Conservation (phyloP, 2,329 filamentous ascomycete species). For the Exophiala sp. region DNA sequence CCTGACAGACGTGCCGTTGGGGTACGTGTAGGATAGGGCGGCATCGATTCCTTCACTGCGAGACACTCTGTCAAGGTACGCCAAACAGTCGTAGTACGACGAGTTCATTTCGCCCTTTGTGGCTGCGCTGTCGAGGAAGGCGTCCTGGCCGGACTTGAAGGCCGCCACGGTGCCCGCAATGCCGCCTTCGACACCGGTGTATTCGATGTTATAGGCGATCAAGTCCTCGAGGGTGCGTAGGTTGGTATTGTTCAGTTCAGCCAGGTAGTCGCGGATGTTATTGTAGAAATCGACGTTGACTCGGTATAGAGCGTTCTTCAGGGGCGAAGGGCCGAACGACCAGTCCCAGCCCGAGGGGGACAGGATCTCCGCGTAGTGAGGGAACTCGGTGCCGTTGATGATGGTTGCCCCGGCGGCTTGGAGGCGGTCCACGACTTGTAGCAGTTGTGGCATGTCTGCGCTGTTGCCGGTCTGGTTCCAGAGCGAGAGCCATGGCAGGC, state of each 20-base stretch:
- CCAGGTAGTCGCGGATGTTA: conserved; percentile 58
- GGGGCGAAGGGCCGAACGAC: conserved; percentile 58
- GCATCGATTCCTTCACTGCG: conserved; percentile 64
- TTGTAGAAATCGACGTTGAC: conserved; percentile 49
- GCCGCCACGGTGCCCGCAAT: conserved; percentile 55
- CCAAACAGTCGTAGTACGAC: conserved; percentile 61
- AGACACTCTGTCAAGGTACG: conserved; percentile 53
- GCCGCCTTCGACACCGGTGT: conserved; percentile 63
- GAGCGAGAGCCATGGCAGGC: conserved; percentile 65
- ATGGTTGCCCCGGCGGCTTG: conserved; percentile 58
- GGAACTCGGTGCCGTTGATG: conserved; percentile 64
- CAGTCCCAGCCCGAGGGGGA: conserved; percentile 65
- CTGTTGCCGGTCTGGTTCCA: conserved; percentile 56
- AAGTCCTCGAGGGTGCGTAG: conserved; percentile 58
- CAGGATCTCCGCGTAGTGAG: conserved; percentile 56
- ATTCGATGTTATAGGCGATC: conserved; percentile 56
- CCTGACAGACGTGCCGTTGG: conserved; percentile 21
- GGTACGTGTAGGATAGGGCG: conserved; percentile 45
- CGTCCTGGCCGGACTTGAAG: conserved; percentile 65
- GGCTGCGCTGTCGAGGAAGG: conserved; percentile 52
- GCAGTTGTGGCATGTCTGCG: conserved; percentile 54
- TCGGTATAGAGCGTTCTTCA: conserved; percentile 67
- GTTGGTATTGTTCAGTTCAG: conserved; percentile 56
- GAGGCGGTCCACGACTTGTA: conserved; percentile 49
- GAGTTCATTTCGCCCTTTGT: conserved; percentile 57